A percentile compares a stretch with the other conserved stretches of the same genome.
phyloP scores from a whole-genome alignment of 345 rosid genomes.

The Gossypioides kirkii region DNA sequence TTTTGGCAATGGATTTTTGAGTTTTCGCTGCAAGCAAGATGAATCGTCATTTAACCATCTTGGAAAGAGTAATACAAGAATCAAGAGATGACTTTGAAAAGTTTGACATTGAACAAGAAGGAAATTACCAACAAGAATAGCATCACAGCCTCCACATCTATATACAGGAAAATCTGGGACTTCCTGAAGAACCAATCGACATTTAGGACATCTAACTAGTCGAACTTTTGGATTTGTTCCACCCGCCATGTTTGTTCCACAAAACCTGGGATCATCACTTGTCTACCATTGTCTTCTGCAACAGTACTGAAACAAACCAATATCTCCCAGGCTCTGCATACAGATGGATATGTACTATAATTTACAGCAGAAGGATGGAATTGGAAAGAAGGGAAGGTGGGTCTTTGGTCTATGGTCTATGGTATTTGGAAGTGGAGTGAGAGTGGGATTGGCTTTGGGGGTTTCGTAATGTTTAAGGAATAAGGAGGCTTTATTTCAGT shows the following conservation, averaged over 20 bases:
- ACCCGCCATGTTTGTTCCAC: conserved; percentile 35
- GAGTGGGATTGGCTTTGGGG: neutral
- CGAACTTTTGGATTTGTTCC: conserved; percentile 35
- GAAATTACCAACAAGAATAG: conserved; percentile 57
- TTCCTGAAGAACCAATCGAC: conserved; percentile 55
- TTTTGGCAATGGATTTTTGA: conserved; percentile 26
- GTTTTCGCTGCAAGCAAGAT: conserved; percentile 49
- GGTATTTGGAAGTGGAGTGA: too few relatives aligned
- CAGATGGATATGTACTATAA: neutral
- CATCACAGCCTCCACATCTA: conserved; percentile 61
- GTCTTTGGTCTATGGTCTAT: neutral
- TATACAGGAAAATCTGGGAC: conserved; percentile 49
- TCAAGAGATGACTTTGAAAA: neutral
- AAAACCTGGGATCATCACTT: conserved; percentile 5
- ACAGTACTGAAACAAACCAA: neutral
- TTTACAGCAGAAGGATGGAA: neutral
- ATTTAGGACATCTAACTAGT: conserved; percentile 69
- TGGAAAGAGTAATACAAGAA: too few relatives aligned
- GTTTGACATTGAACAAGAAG: neutral
- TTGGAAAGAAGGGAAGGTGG: neutral
- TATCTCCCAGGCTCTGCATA: neutral
- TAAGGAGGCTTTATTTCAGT: neutral
- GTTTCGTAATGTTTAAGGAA: neutral
- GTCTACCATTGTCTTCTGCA: neutral
- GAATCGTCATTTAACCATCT: neutral